Conservation (phyloP, 2,329 filamentous ascomycete genomes). For the Hirsutella minnesotensis region DNA sequence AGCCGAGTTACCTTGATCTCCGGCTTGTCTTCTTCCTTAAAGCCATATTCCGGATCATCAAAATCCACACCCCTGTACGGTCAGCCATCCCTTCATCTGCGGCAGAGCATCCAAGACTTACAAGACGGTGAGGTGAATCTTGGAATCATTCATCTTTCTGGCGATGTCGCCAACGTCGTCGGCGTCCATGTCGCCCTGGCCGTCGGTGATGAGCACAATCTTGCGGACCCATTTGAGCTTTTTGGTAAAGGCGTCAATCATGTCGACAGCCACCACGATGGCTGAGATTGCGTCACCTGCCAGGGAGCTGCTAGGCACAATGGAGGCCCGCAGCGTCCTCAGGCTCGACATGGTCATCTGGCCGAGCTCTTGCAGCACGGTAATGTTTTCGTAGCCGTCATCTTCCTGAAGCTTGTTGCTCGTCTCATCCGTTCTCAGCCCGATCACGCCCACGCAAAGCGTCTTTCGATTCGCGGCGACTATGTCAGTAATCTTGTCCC, state of each 20-base stretch:
- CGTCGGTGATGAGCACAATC: constrained; percentile 81
- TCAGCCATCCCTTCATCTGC: constrained; percentile 7
- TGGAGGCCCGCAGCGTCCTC: constrained; percentile 45
- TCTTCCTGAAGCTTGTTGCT: constrained; percentile 55
- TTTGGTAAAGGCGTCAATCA: constrained; percentile 72
- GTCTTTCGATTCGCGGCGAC: constrained; percentile 56
- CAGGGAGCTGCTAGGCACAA: constrained; percentile 57
- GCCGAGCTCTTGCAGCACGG: constrained; percentile 58
- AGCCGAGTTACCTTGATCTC: constrained; percentile 43
- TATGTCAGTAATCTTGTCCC: constrained; percentile 73
- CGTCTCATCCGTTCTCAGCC: constrained; percentile 69
- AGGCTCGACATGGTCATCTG: constrained; percentile 56
- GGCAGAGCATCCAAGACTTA: constrained; percentile 31
- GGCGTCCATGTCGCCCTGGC: constrained; percentile 56
- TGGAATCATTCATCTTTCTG: constrained; percentile 59
- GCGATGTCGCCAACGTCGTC: constrained; percentile 61
- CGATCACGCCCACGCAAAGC: constrained; percentile 67
- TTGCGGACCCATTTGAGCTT: constrained; percentile 70
- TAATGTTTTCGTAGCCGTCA: constrained; percentile 70
- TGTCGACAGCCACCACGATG: constrained; percentile 71
- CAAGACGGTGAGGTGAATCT: constrained; percentile 71
- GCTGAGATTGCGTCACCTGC: constrained; percentile 80
- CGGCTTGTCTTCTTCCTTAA: constrained; percentile 83
- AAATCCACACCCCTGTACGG: constrained; percentile 71
- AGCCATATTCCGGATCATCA: constrained; percentile 78